A percentile compares a stretch with the other conserved stretches of the same genome.
phyloP scores from a whole-genome alignment of 2,329 filamentous ascomycete genomes.

The Pyrenochaeta sp. region DNA sequence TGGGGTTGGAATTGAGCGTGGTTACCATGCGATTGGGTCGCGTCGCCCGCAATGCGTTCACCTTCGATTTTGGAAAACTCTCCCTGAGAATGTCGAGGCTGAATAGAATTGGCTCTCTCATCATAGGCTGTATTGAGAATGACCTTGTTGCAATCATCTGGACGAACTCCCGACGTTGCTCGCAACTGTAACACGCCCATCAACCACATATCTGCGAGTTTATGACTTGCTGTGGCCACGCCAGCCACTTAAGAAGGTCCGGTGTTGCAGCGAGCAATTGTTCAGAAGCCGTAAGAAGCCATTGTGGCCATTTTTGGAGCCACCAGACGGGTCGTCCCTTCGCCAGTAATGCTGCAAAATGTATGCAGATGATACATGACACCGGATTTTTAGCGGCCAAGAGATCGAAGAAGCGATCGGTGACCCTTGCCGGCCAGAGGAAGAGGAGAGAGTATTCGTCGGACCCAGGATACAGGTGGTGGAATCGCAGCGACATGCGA shows the following conservation, averaged over 20 bases:
- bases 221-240: constrained; percentile 34
- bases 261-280: constrained; percentile 30
- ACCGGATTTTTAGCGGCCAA: constrained; percentile 36
- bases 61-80: too few relatives aligned
- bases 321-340: constrained; percentile 36
- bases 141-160: too few relatives aligned
- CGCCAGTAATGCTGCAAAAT: constrained; percentile 35
- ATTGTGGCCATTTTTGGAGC: constrained; percentile 37
- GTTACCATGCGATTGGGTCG: too few relatives aligned
- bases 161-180: not conserved
- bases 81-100: too few relatives aligned
- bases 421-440: constrained; percentile 31
- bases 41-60: too few relatives aligned
- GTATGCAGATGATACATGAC: constrained; percentile 34
- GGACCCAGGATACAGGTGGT: constrained; percentile 22
- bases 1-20: too few relatives aligned
- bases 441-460: constrained; percentile 35
- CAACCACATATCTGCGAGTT: constrained; percentile 9
- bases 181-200: not conserved
- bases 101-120: too few relatives aligned
- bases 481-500: constrained; percentile 23
- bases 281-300: constrained; percentile 31
- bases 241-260: constrained; percentile 36
- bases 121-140: too few relatives aligned
- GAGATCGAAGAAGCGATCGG: constrained; percentile 32